Evolutionary conservation across 2,329 filamentous ascomycete species (phyloP).

Genomic region (Apiospora aurea): DNA sequence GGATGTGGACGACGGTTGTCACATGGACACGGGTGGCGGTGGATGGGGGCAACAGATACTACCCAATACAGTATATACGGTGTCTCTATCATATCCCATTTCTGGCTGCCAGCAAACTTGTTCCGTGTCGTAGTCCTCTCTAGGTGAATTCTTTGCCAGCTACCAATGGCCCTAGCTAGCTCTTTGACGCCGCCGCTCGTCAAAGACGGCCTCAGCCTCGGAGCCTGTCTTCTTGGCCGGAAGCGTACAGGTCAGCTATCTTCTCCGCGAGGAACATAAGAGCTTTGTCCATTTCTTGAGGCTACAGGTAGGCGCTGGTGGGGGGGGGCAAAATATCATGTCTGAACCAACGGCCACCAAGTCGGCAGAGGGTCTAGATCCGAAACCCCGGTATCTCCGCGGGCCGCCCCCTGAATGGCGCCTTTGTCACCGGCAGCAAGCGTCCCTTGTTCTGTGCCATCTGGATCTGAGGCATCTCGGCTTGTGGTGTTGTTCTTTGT

Average conservation of each 20-base stretch:
- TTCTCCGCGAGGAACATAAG: background rate
- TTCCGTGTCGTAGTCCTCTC: background rate
- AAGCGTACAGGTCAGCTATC: background rate
- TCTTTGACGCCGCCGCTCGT: background rate
- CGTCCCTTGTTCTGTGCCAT: background rate
- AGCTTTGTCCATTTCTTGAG: background rate
- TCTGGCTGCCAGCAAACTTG: background rate
- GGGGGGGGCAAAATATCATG: background rate
- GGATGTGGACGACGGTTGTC: background rate
- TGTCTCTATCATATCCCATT: background rate
- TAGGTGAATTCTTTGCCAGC: background rate
- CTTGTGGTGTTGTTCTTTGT: background rate
- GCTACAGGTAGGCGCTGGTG: background rate
- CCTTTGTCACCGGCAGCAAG: background rate
- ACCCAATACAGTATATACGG: constrained; percentile 13
- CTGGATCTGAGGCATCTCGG: background rate
- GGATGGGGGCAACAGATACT: constrained; percentile 15
- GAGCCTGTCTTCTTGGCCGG: background rate
- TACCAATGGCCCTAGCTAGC: background rate
- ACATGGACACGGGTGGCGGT: background rate
- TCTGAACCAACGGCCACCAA: background rate
- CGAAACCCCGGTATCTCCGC: background rate
- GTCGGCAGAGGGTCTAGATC: background rate
- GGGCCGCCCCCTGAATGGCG: background rate
- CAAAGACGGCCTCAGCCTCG: background rate